phyloP scores from a whole-genome alignment of 345 rosid genomes.

The Sisymbrium altissimum region DNA sequence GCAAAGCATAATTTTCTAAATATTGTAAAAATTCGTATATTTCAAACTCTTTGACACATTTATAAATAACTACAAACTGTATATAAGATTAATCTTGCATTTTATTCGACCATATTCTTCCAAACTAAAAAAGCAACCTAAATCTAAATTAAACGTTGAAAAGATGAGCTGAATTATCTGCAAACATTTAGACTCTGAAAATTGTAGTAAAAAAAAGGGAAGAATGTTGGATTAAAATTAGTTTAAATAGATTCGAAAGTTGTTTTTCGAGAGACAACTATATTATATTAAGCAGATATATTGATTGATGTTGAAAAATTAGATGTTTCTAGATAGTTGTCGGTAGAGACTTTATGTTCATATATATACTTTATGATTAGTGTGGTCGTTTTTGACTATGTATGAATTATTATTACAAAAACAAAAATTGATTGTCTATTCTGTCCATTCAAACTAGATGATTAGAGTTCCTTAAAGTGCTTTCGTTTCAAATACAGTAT shows the following conservation, averaged over 20 bases:
- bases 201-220: not conserved
- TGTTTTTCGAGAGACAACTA: not conserved
- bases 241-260: not conserved
- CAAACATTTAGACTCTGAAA: no score
- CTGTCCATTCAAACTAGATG: not conserved
- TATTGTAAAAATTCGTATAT: not conserved
- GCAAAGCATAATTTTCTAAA: not conserved
- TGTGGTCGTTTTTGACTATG: not conserved
- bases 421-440: not conserved
- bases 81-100: not conserved
- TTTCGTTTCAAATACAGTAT: not conserved
- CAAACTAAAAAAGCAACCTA: not conserved
- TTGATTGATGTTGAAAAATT: not conserved
- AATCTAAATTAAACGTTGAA: not conserved
- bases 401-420: not conserved
- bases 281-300: not conserved
- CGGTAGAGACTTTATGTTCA: not conserved
- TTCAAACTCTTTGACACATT: not conserved
- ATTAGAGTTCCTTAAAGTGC: not conserved
- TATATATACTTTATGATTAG: not conserved
- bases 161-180: not conserved
- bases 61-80: not conserved
- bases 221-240: not conserved
- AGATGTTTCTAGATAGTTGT: not conserved
- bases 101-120: not conserved